These are phyloP conservation scores for Setaria italica DNA, from an alignment of 202 grass and related monocot genomes.

Conservation along the genomic window DNA sequence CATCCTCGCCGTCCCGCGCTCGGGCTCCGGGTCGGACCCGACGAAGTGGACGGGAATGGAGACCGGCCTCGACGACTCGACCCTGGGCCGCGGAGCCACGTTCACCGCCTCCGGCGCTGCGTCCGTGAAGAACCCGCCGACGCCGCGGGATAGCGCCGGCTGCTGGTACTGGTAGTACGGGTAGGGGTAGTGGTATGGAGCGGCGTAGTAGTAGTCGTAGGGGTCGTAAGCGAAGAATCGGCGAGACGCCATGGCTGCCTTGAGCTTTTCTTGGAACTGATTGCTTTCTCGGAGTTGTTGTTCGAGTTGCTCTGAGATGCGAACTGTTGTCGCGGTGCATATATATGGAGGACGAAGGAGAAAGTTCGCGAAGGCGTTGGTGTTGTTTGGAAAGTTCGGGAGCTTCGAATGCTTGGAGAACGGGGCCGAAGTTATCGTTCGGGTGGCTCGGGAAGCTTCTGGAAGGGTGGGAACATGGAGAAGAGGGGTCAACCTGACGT, in stretches of 20 bases:
- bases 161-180: background rate
- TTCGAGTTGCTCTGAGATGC: background rate
- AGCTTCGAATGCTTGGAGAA: background rate
- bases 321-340: background rate
- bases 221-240: constrained; percentile 22
- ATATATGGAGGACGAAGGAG: background rate
- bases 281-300: background rate
- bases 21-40: background rate
- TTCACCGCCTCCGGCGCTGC: background rate
- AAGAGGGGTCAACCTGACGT: background rate
- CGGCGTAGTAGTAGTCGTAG: constrained; percentile 35
- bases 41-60: constrained; percentile 49
- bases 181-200: background rate
- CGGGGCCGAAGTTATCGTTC: background rate
- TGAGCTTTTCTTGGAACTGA: background rate
- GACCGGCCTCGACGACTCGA: constrained; percentile 33
- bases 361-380: background rate
- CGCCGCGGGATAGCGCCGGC: background rate
- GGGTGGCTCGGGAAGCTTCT: background rate
- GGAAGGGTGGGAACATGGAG: background rate
- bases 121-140: too few relatives aligned
- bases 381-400: constrained; percentile 28
- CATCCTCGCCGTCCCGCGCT: background rate
- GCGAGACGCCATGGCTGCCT: constrained; percentile 18
- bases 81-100: background rate